Evolutionary conservation across 805 yeast genomes (phyloP).

Genomic region (Millerozyma miso): DNA sequence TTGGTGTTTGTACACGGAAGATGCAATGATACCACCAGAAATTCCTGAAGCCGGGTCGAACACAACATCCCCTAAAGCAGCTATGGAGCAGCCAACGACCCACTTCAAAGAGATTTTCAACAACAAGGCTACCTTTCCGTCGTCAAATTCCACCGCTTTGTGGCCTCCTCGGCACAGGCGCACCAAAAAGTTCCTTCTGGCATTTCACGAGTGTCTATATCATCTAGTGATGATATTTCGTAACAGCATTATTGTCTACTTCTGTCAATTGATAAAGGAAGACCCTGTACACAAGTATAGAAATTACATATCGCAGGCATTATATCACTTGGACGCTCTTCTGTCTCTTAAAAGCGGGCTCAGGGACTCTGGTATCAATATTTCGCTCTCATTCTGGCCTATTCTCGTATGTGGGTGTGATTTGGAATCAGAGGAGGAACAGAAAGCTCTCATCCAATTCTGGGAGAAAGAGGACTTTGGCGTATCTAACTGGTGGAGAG

Average conservation of each 20-base stretch:
- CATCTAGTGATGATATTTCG: slow-evolving; percentile 39
- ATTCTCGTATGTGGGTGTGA: slow-evolving; percentile 42
- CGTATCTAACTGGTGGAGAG: slow-evolving; percentile 46
- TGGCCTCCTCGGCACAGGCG: slow-evolving; percentile 9
- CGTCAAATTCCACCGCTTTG: neutral
- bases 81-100: too few species aligned
- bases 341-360: slow-evolving; percentile 7
- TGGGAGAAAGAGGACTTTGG: slow-evolving; percentile 24
- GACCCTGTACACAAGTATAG: slow-evolving; percentile 32
- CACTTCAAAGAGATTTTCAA: neutral
- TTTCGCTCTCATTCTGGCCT: slow-evolving; percentile 47
- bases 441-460: slow-evolving; percentile 26
- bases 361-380: slow-evolving; percentile 11
- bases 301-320: slow-evolving; percentile 26
- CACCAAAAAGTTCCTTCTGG: slow-evolving; percentile 24
- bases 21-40: neutral
- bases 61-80: neutral
- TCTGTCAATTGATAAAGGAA: slow-evolving; percentile 43
- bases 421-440: slow-evolving; percentile 10
- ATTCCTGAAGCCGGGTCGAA: neutral
- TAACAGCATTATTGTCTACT: slow-evolving; percentile 41
- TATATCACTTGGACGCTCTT: slow-evolving; percentile 32
- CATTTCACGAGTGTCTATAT: slow-evolving; percentile 38
- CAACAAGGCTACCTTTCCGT: neutral
- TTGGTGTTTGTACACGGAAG: slow-evolving; percentile 23